Base-by-base conservation (phyloP, 192 early-diverging fungal genomes). In the Radiomyces spectabilis region DNA sequence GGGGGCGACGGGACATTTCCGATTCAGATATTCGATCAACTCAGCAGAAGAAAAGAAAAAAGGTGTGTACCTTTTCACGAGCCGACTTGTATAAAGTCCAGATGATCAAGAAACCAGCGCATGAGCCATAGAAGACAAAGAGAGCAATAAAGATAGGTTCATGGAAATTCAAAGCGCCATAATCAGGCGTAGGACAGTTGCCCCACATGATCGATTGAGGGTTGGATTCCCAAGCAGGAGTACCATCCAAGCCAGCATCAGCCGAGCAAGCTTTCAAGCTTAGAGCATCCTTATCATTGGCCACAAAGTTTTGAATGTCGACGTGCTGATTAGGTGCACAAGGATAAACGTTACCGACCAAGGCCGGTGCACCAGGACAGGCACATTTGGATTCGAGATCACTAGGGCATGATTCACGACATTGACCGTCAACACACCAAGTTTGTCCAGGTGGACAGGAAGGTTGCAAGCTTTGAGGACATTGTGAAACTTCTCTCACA, bases 341-440 rank as follows among this genome's bases (percentile, higher is more conserved):
- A 5, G 53, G 27, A 52, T 72, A 68, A 12, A 53, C 22, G 10
- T 15, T 16, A 7, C 45, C 48, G 12, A 34, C 26, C 22, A 68
- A 46, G 26, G 60, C 41, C 3, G 63, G 57, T n/a, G 54, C 42
- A 39, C 56, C 66, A 15, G 49, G 52, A 35, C 66, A 63, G 22
- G 27, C 37, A 41, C 32, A 69, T 60, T 35, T 53, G 45, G 58
- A 72, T 37, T 34, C 60, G 40, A 66, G 50, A 18, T 37, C 24
- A 21, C 42, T 35, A n/a, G 63, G 56, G 40, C 79, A 77, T 3
- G 44, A 31, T 21, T 50, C 65, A 57, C 53, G 61, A 48, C 79
- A 81, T 5, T 49, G 24, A 18, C 79, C 76, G 43, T 81, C 79
- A 4, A 68, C 62, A 48, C 79, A 81, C 27, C 71, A 66, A 5